Base-by-base conservation (phyloP, 2,329 filamentous ascomycete species). In the Incumbomyces delicatus region DNA sequence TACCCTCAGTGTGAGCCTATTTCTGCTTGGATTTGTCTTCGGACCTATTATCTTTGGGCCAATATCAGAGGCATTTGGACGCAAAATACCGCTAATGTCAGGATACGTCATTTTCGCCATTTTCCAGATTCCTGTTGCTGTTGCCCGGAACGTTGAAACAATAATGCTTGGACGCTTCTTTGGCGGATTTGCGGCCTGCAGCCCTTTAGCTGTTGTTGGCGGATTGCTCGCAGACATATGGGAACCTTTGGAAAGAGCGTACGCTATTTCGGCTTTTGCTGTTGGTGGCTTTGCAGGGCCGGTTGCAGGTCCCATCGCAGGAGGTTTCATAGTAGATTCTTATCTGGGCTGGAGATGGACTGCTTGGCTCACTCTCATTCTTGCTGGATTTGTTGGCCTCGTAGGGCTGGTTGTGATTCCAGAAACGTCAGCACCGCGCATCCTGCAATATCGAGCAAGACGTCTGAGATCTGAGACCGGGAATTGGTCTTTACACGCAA, bases 261-360 rank as follows among this genome's bases (percentile, higher is more conserved):
- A 73, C 17, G 70, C 68, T 0, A 62, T 72, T 16, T 64, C 63
- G 41, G 56, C 69, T 30, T 75, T 74, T 48, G 59, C 66, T 1
- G 60, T 59, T 1, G 66, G 67, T 3, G 69, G 71, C 0, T 76
- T 78, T 50, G 61, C 69, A 1, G 74, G 74, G 1, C 73, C 73
- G 0, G 65, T 68, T 2, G 60, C 68, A 2, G 73, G 69, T 0
- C 70, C 74, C 2, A 67, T 77, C 45, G 61, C 72, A 7, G 73
- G 73, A 7, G 70, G 67, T 0, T 76, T 74, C 47, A 66, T 75
- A 30, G 69, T 68, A 0, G 62, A 71, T 34, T 69, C 63, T 6
- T 53, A 68, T 51, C 66, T 77, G 1, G 72, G 73, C 13, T 78
- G 76, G 75, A 64, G 75, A 14, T 78, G 75, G 74, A 78, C 73